These are phyloP conservation scores for Kluyveromyces lactis DNA, from an alignment of 805 yeast genomes.

Conservation along the genomic window DNA sequence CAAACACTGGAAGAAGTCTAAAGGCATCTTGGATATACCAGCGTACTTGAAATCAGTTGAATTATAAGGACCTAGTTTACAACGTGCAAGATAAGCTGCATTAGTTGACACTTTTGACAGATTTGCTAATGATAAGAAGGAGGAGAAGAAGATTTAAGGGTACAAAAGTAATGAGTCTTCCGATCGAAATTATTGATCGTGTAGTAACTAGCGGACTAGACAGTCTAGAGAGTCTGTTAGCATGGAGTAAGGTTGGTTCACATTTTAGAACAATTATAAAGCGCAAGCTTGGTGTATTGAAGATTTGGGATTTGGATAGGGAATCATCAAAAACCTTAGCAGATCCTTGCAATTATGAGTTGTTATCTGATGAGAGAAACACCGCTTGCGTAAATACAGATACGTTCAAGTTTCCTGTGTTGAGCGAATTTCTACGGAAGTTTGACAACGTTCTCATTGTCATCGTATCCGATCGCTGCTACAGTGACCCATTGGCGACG, in stretches of 20 bases:
- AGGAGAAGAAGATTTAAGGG: too few species aligned
- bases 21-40: too few species aligned
- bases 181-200: constrained; percentile 20
- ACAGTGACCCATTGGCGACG: constrained; percentile 16
- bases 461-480: constrained; percentile 16
- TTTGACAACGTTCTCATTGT: constrained; percentile 15
- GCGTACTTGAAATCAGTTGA: too few species aligned
- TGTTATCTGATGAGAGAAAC: constrained; percentile 11
- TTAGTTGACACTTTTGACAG: too few species aligned
- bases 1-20: too few species aligned
- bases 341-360: constrained; percentile 11
- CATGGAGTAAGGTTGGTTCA: constrained; percentile 18
- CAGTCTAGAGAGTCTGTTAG: constrained; percentile 17
- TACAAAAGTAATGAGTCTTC: constrained; percentile 8
- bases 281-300: constrained; percentile 17
- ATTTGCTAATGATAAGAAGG: too few species aligned
- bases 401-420: constrained; percentile 4
- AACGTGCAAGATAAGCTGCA: too few species aligned
- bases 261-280: constrained; percentile 10
- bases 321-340: not conserved
- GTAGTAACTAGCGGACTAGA: constrained; percentile 16
- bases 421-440: constrained; percentile 9
- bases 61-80: too few species aligned
- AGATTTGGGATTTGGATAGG: constrained; percentile 7
- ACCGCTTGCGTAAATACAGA: constrained; percentile 11